Base-by-base conservation (phyloP, 148 eudicot species). In the Beta vulgaris region DNA sequence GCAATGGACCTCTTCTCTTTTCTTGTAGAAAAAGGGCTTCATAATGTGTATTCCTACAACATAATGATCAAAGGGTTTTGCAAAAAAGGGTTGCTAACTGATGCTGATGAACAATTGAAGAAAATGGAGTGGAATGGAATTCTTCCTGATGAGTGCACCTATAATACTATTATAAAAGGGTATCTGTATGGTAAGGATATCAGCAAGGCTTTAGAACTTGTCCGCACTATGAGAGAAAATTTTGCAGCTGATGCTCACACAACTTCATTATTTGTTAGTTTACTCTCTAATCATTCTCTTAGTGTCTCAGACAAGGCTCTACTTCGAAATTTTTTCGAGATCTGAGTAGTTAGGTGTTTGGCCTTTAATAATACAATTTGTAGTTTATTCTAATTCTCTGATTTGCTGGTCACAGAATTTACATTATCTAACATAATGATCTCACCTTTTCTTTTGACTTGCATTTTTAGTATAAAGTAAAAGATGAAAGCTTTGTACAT, bases 41-140 rank as follows among this genome's bases (percentile, higher is more conserved):
- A 58, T 29, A 29, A 48, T 60, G 65, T 75, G 58, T 61, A 62
- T 21, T 64, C 78, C 6, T 83, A 73, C 43, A n/a, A 32, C 19
- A 37, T 39, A 37, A 31, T 84, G 23, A 81, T 84, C 1, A 69
- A 74, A 67, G 79, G 78, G 8, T 39, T 78, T 4, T 84, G 81
- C 42, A 73, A 44, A 61, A 44, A 51, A 53, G 81, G 76, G 51
- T 25, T 39, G 29, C n/a, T 81, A 39, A 61, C 65, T 23, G 63
- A 79, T 76, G 83, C 82, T 3, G 21, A 28, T 26, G 64, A 57
- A 6, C 16, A 75, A 23, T 28, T 81, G 32, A 12, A 71, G 23
- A 76, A 59, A 49, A 83, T 83, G 83, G 76, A 83, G 26, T 73
- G 64, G 11, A 73, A 63, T 58, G 71, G 69, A 57, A 78, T 78